Base-by-base conservation (phyloP, 371 early-diverging fungal genomes). In the Circinella minor region DNA sequence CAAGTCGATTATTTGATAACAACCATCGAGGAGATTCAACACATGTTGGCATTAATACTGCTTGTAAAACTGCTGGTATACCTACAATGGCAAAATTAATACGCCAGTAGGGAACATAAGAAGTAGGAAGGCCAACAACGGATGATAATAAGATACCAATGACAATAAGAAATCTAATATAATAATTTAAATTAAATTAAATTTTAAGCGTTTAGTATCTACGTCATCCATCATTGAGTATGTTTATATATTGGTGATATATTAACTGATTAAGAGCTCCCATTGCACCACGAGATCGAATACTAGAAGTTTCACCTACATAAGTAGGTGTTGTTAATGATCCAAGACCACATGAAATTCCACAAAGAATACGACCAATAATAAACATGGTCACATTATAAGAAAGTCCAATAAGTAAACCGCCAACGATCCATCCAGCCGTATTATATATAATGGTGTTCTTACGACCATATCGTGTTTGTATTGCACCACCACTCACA, bases 1-100 rank as follows among this genome's bases (percentile, higher is more conserved):
- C 81, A 1, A 84, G 69, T 8, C 75, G 75, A 46, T 79, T 76
- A 66, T 83, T 77, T 36, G 88, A 88, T 11, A 91, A 77, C 36
- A 92, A 76, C 74, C 91, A 92, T 34, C 86, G 81, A 36, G 93
- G 96, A 13, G 92, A 87, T 70, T 96, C 95, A 48, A 91, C 89
- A 67, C 92, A 87, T 37, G 89, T 85, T 0, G 86, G 81, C 74
- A 95, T 79, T 67, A 94, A 71, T 8, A 89, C 66, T 51, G 87
- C 78, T 73, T 96, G 94, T 11, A 89, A 55, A 17, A 91, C 60
- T 3, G 91, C 87, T 15, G 94, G 90, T 47, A 92, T 79, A 17
- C 83, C 88, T 14, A 87, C 88, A 69, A 90, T 71, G 3, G 87
- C 86, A 63, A 87, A 81, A 63, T 89, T 81, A 38, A 91, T 69